These are phyloP conservation scores for Lachnellula cervina DNA, from an alignment of 2,329 filamentous ascomycete species.

Conservation along the genomic window DNA sequence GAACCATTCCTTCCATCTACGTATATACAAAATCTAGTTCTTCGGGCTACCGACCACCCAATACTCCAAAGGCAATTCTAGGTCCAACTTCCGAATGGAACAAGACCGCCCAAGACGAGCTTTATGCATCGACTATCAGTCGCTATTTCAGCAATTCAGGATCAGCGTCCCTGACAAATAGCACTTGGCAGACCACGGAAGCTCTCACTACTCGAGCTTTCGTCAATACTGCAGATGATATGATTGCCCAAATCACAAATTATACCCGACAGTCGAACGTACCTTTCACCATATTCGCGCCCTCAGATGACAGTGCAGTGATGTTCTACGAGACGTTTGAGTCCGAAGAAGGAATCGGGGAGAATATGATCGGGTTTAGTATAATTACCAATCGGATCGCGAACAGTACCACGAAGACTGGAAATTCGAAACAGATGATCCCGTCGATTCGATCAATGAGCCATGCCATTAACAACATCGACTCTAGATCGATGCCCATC, in stretches of 20 bases:
- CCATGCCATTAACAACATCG: conserved; percentile 10
- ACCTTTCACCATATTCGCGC: conserved; percentile 18
- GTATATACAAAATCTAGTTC: neutral
- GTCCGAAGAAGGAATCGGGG: neutral
- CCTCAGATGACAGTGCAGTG: conserved; percentile 14
- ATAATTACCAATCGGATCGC: conserved; percentile 23
- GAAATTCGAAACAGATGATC: conserved; percentile 9
- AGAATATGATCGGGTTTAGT: conserved; percentile 13
- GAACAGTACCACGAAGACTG: conserved; percentile 16
- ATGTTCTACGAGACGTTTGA: conserved; percentile 15
- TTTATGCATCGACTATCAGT: conserved; percentile 8
- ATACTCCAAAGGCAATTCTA: conserved; percentile 9
- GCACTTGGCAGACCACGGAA: neutral
- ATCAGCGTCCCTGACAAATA: neutral
- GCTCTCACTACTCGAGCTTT: conserved; percentile 10
- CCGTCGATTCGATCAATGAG: conserved; percentile 13
- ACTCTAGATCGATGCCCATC: conserved; percentile 13
- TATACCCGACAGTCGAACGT: conserved; percentile 4
- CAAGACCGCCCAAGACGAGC: conserved; percentile 14
- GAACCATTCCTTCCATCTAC: neutral
- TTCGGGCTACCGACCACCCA: neutral
- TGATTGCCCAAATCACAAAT: conserved; percentile 17
- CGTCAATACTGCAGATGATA: conserved; percentile 13
- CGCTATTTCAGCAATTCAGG: neutral
- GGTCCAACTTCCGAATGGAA: conserved; percentile 21